phyloP scores from a whole-genome alignment of 495 filamentous ascomycete species.

The Platismatia glauca region DNA sequence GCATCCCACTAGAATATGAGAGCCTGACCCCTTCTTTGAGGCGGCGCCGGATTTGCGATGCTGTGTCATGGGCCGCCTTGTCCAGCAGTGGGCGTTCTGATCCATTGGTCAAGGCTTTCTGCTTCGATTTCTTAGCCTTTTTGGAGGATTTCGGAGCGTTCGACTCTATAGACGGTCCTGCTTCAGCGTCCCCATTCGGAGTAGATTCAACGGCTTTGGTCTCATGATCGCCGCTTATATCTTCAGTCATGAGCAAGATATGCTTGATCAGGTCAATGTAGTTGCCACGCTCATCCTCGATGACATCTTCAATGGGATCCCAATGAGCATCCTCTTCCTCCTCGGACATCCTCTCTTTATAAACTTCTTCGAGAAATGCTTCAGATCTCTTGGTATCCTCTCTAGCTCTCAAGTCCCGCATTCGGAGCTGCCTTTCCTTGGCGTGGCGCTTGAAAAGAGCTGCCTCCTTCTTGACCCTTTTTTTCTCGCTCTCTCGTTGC shows the following conservation, averaged over 20 bases:
- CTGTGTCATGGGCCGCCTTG: constrained; percentile 36
- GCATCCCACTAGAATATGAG: constrained; percentile 29
- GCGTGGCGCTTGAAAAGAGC: constrained; percentile 41
- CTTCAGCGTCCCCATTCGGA: constrained; percentile 7
- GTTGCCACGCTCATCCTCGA: constrained; percentile 37
- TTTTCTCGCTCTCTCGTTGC: constrained; percentile 42
- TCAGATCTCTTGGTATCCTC: constrained; percentile 39
- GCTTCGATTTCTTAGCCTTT: constrained; percentile 33
- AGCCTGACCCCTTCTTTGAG: constrained; percentile 35
- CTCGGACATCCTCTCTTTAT: constrained; percentile 34
- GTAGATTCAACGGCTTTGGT: constrained; percentile 8
- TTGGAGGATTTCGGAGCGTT: constrained; percentile 29
- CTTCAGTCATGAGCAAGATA: constrained; percentile 36
- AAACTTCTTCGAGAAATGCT: constrained; percentile 38
- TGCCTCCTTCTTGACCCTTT: constrained; percentile 43
- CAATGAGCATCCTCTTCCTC: constrained; percentile 33
- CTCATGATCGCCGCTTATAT: constrained; percentile 18
- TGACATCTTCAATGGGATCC: constrained; percentile 46
- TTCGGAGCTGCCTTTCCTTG: constrained; percentile 33
- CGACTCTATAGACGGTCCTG: neutral
- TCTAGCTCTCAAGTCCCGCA: constrained; percentile 29
- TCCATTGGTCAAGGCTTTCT: constrained; percentile 18
- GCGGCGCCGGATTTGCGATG: constrained; percentile 32
- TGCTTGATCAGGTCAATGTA: constrained; percentile 37
- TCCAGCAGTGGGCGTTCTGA: constrained; percentile 22